Evolutionary conservation across 306 rosid species (phyloP).

Genomic region (cucumber (Cucumis sativus)): Cucumber_9930_V3 NC_026655.2:22096001-22096500

Average conservation of each 20-base stretch:
- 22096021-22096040: neutral
- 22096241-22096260: neutral
- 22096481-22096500: neutral
- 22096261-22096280: conserved; percentile 14
- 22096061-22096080: neutral
- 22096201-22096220: neutral
- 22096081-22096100: neutral
- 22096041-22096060: neutral
- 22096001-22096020: neutral
- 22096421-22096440: conserved; percentile 51
- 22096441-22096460: conserved; percentile 11
- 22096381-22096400: neutral
- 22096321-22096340: conserved; percentile 26
- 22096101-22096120: conserved; percentile 3
- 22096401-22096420: neutral
- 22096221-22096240: neutral
- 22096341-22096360: conserved; percentile 27
- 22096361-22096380: conserved; percentile 50
- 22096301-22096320: conserved; percentile 27
- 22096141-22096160: neutral
- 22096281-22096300: conserved; percentile 28
- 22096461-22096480: neutral
- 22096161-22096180: neutral
- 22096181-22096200: neutral
- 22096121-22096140: conserved; percentile 2